Percentiles rank a stretch among this genome's conserved stretches.
phyloP scores from a whole-genome alignment of 2,329 filamentous ascomycete genomes.

The Fusarium nelsonii region DNA sequence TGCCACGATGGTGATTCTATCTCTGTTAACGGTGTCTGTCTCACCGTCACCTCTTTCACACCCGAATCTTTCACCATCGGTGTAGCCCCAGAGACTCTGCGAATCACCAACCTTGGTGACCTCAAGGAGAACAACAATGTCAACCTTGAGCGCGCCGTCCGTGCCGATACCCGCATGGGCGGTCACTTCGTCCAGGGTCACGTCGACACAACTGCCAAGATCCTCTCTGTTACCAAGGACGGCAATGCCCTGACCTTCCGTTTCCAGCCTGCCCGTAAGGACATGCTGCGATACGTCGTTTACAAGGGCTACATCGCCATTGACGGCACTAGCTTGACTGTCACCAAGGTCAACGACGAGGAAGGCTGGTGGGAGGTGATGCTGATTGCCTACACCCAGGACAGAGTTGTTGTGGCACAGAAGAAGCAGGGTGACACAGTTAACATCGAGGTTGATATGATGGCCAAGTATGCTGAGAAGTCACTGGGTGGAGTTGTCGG shows the following conservation, averaged over 20 bases:
- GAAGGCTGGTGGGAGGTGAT: slow-evolving; percentile 94
- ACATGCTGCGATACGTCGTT: slow-evolving; percentile 86
- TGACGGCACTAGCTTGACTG: slow-evolving; percentile 93
- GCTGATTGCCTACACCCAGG: slow-evolving; percentile 97
- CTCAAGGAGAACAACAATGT: slow-evolving; percentile 76
- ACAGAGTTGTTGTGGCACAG: slow-evolving; percentile 83
- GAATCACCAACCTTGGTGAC: slow-evolving; percentile 91
- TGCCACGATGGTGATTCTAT: slow-evolving; percentile 93
- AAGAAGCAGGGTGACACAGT: slow-evolving; percentile 86
- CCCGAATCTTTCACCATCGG: slow-evolving; percentile 83
- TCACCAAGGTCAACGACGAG: slow-evolving; percentile 85
- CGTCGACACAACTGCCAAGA: slow-evolving; percentile 88
- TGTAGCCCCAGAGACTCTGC: slow-evolving; percentile 93
- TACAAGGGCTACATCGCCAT: slow-evolving; percentile 97
- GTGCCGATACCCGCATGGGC: slow-evolving; percentile 93
- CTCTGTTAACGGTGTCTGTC: slow-evolving; percentile 92
- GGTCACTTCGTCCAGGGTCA: slow-evolving; percentile 99
- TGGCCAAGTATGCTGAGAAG: slow-evolving; percentile 89
- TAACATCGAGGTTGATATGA: slow-evolving; percentile 93
- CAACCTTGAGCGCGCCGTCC: slow-evolving; percentile 94
- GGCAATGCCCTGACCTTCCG: slow-evolving; percentile 92
- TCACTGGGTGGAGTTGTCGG: slow-evolving; percentile 80
- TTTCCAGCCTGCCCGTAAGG: slow-evolving; percentile 76
- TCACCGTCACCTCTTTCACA: slow-evolving; percentile 79
- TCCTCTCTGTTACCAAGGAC: slow-evolving; percentile 79